Evolutionary conservation across 1,139 yeast species (phyloP).

Genomic region (Geotrichum australiense): DNA sequence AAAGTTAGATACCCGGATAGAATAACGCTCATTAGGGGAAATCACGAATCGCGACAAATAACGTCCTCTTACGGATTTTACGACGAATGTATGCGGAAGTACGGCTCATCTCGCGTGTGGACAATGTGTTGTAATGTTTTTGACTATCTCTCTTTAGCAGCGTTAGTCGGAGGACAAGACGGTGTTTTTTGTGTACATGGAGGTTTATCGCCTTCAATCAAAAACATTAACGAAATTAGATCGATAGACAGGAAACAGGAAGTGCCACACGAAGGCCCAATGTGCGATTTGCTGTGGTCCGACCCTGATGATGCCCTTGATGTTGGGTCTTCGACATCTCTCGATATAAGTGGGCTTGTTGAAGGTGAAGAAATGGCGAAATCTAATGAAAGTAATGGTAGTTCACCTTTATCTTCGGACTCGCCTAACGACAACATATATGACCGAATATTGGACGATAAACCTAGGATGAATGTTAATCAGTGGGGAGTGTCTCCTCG

Average conservation of each 20-base stretch:
- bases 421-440: no score
- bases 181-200: slow-evolving; percentile 92
- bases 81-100: slow-evolving; percentile 91
- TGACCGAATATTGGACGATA: slow-evolving; percentile 10
- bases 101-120: slow-evolving; percentile 95
- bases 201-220: slow-evolving; percentile 87
- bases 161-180: slow-evolving; percentile 74
- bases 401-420: no score
- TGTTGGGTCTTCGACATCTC: slow-evolving; percentile 9
- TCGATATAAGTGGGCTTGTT: slow-evolving; percentile 7
- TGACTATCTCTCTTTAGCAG: slow-evolving; percentile 88
- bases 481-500: slow-evolving; percentile 92
- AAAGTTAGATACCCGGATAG: slow-evolving; percentile 94
- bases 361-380: slow-evolving; percentile 12
- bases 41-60: slow-evolving; percentile 94
- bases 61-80: slow-evolving; percentile 98
- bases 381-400: slow-evolving; percentile 4
- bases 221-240: slow-evolving; percentile 75
- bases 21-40: slow-evolving; percentile 87
- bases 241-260: slow-evolving; percentile 84
- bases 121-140: slow-evolving; percentile 67
- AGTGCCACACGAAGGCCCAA: slow-evolving; percentile 98
- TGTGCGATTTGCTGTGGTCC: slow-evolving; percentile 97
- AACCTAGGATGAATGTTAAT: slow-evolving; percentile 9
- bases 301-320: slow-evolving; percentile 68